Evolutionary conservation across 1,284 basidiomycete genomes (phyloP), one percentile per base, ranked within the genome.

Genomic region (Ganoderma sinense): DNA sequence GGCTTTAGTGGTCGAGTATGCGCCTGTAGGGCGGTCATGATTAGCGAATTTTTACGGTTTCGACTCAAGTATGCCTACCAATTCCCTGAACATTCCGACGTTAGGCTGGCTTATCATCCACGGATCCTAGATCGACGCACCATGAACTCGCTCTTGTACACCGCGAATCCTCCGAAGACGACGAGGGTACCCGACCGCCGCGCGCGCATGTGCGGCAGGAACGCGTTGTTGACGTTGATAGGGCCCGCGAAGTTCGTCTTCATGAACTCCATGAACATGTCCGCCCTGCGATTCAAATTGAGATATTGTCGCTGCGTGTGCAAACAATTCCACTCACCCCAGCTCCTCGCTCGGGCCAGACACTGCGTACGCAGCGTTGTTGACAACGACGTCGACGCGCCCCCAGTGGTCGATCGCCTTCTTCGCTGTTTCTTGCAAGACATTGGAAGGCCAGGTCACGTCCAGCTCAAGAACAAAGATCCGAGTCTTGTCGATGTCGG

Each of bases 371-470:
- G 67, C 69, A 8, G 71, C 69, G 36, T 73, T 73, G 65, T 82
- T 82, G 14, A 83, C 82, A 4, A 83, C 67, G 1, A 82, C 78
- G 70, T 83, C 81, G 26, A 83, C 71, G 43, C 74, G 74, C 8
- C 80, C 80, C 77, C 78, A 82, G 29, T 79, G 65, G 16, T 39
- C 55, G 13, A 78, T 66, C 0, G 80, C 81, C 29, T 77, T 73
- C 6, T 75, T 69, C 14, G 79, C 75, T 1, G 71, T 73, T 16
- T 64, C 65, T 45, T 74, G 71, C 4, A 69, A 66, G 64, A 74
- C 72, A 20, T 76, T 67, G 18, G 80, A 31, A 14, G 29, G 20
- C 53, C 53, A 56, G 7, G 53, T 56, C 4, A 56, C 53, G 53
- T 56, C 53, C 53, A 56, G 23, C 29, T 56, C 53, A 0, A 56